Base-by-base conservation (phyloP, 768 basidiomycete species). In the Auriculariales sp. region DNA sequence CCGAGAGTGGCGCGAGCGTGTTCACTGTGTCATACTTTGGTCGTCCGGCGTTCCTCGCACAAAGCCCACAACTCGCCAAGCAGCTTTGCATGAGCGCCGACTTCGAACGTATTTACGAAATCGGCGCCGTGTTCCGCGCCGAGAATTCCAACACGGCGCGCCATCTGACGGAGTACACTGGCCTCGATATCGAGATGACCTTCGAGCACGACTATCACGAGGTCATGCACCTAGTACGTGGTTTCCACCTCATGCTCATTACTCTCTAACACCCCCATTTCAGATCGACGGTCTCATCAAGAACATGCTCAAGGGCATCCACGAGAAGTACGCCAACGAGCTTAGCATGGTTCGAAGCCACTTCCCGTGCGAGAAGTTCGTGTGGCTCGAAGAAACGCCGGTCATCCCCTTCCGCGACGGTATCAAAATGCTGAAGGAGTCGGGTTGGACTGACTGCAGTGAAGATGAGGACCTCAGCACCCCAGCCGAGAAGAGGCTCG, bases 31-130 rank as follows among this genome's bases (percentile, higher is more conserved):
- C 64, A 19, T 76, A 76, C 62, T 76, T 75, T 60, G 67, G 69
- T 53, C 64, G 72, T 63, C 29, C 45, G 22, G 74, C 71, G 5
- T 76, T 71, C 64, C 61, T 76, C 25, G 74, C 74, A 1, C 74
- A 76, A 57, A 67, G 65, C 36, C 74, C 74, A 28, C 74, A 76
- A 56, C 62, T 75, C 35, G 68, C 70, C 51, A 76, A 76, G 59
- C 73, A 76, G 61, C 75, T 75, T 73, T 67, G 66, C 57, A 73
- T 75, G 49, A 66, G 73, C 14, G 73, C 67, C 34, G 74, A 74
- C 57, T 67, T 74, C 59, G 73, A 73, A 55, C 57, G 69, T 27
- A 73, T 75, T 9, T 75, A 69, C 59, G 74, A 75, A 59, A 71
- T 75, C 49, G 73, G 69, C 10, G 47, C 59, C 28, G 71, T 72